Base-by-base conservation (phyloP, 202 grass and related monocot species). In the Zizania palustris region DNA sequence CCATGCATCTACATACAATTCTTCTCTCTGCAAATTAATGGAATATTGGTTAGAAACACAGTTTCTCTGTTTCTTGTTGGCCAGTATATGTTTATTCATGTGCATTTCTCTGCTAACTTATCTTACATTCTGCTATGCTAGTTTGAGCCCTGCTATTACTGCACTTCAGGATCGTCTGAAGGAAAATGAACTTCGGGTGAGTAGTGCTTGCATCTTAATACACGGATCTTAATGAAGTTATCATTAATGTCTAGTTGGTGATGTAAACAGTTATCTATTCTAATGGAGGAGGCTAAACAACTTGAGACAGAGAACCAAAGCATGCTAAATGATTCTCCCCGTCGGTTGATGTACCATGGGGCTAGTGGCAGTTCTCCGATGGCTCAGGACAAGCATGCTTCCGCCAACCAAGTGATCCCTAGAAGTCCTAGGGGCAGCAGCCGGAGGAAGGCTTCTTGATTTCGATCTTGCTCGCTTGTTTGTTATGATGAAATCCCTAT, bases 1-100 rank as follows among this genome's bases (percentile, higher is more conserved):
- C 91, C 92, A 95, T 78, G 86, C 89, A 38, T 95, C 96, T 67
- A 95, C 89, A 20, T 99, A 99, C 59, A 93, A 89, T 67, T 88
- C 96, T 33, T 99, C 96, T 72, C 91, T 99, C 7, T 92, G 96
- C 78, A 99, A 99, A 83, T 73, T 95, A 73, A 99, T 99, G 91
- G 87, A 93, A 28, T 94, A 80, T 35, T 95, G 96, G 92, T 99
- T 54, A 94, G 87, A 60, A 53, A 45, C 69, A 67, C 34, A 61
- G 19, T 34, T 3, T 81, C 37, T 35, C 65, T 72, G 33, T 69
- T 7, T 36, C 54, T n/a, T 37, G 40, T 85, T 78, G 72, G 71
- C 13, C 19, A 64, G 28, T 28, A 78, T 77, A 69, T 74, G 62
- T 38, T 34, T 65, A 16, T 33, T 73, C 13, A 55, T n/a, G 10